A percentile compares a stretch with the other conserved stretches of the same genome.
These are phyloP conservation scores for Thalassia testudinum DNA, from an alignment of 116 monocot genomes.

Conservation along the genomic window DNA sequence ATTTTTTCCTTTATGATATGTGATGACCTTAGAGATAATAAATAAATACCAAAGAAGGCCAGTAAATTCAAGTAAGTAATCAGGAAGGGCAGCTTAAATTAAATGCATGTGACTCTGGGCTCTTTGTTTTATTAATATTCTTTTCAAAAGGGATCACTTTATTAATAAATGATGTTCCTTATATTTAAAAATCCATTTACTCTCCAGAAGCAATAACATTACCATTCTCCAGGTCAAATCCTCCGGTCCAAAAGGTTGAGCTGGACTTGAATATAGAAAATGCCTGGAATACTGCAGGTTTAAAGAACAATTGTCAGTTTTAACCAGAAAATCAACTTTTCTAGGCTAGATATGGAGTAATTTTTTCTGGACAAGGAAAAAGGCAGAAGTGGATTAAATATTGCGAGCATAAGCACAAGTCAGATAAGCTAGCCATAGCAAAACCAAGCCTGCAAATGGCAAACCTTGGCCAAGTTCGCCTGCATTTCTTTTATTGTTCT, in stretches of 20 bases:
- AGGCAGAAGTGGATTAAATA: neutral
- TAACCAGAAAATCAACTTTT: neutral
- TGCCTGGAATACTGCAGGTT: conserved; percentile 76
- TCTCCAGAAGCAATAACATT: neutral
- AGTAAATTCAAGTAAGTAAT: neutral
- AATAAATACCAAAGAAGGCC: neutral
- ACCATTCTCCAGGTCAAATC: conserved; percentile 98
- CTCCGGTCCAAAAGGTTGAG: conserved; percentile 77
- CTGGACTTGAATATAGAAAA: conserved; percentile 78
- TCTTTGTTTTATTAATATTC: neutral
- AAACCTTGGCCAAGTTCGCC: conserved; percentile 61
- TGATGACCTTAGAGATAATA: neutral
- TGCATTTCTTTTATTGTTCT: conserved; percentile 62
- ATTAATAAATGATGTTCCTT: neutral
- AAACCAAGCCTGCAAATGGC: conserved; percentile 8
- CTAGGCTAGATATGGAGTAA: neutral
- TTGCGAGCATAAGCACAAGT: neutral
- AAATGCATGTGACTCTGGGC: too few relatives aligned
- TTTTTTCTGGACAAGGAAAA: neutral
- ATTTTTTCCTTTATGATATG: neutral
- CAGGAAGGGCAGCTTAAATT: too few relatives aligned
- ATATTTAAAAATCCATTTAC: neutral
- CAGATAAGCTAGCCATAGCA: conserved; percentile 36
- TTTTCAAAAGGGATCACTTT: neutral
- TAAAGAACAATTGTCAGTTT: neutral